A percentile compares a stretch with the other conserved stretches of the same genome.
These are phyloP conservation scores for Lobosporangium transversale DNA, from an alignment of 192 early-diverging fungal genomes.

Conservation along the genomic window DNA sequence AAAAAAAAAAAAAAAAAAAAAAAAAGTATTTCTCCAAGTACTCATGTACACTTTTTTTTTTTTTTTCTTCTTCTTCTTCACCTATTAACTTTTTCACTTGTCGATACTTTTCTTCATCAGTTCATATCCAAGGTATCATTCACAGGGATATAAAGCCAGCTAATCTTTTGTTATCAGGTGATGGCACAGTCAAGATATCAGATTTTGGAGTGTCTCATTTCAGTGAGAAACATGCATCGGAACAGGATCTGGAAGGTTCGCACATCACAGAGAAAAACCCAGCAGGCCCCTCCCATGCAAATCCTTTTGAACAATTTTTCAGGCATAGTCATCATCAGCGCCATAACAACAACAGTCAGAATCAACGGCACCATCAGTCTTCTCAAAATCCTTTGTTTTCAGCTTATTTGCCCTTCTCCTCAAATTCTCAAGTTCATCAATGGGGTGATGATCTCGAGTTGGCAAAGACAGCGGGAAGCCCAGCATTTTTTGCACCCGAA, in stretches of 20 bases:
- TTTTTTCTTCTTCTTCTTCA: too few species aligned
- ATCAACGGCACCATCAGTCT: too few species aligned
- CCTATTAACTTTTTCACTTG: background rate
- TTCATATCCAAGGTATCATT: slow-evolving; percentile 95
- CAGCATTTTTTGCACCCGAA: slow-evolving; percentile 99
- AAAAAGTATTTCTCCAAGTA: background rate
- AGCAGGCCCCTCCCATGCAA: slow-evolving; percentile 8
- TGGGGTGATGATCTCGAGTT: slow-evolving; percentile 83
- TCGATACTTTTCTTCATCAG: slow-evolving; percentile 51
- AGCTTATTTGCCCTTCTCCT: slow-evolving; percentile 9
- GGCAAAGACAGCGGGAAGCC: slow-evolving; percentile 93
- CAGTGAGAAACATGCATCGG: slow-evolving; percentile 55
- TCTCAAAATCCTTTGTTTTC: background rate
- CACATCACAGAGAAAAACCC: slow-evolving; percentile 41
- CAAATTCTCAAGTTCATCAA: slow-evolving; percentile 52
- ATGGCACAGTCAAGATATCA: slow-evolving; percentile 90
- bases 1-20: background rate
- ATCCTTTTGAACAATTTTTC: slow-evolving; percentile 40
- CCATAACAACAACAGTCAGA: slow-evolving; percentile 9
- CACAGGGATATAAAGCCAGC: slow-evolving; percentile 99
- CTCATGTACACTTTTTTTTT: too few species aligned
- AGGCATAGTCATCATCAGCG: slow-evolving; percentile 26
- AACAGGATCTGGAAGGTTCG: slow-evolving; percentile 51
- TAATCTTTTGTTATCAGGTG: slow-evolving; percentile 84
- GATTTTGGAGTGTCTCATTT: slow-evolving; percentile 99